Percentiles rank a stretch among this genome's conserved stretches.
Evolutionary conservation across 441 rosid species (phyloP).

Genomic region (Gossypium schwendimanii): DNA sequence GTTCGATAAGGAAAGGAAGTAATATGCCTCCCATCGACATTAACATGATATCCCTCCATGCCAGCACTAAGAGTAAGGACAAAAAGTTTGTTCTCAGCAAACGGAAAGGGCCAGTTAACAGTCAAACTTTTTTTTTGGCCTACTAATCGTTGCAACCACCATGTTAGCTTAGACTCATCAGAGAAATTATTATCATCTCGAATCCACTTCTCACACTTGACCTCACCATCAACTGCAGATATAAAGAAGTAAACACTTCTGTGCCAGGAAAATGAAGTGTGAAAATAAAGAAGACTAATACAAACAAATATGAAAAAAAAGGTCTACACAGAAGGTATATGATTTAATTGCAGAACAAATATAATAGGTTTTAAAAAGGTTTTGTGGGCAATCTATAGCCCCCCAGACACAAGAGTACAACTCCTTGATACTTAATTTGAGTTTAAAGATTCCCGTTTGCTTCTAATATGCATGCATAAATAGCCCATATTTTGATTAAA

Average conservation of each 20-base stretch:
- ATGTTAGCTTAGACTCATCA: conserved; percentile 46
- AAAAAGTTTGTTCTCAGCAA: conserved; percentile 51
- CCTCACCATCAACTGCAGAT: conserved; percentile 59
- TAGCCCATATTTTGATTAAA: neutral
- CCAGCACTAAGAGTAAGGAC: conserved; percentile 70
- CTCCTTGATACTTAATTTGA: neutral
- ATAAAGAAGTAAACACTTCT: conserved; percentile 11
- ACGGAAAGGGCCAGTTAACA: conserved; percentile 72
- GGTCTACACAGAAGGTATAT: neutral
- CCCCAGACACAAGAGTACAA: neutral
- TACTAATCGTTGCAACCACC: conserved; percentile 63
- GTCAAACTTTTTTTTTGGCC: conserved; percentile 45
- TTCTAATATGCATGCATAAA: neutral
- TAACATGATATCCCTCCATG: conserved; percentile 69
- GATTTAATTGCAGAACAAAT: neutral
- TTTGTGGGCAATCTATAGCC: neutral
- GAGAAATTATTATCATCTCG: conserved; percentile 43
- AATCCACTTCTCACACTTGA: conserved; percentile 77
- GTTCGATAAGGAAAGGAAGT: conserved; percentile 72
- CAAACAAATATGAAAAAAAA: neutral
- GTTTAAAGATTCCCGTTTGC: neutral
- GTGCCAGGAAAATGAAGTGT: neutral
- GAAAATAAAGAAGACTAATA: neutral
- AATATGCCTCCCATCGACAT: conserved; percentile 67
- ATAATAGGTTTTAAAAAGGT: neutral